Percentiles rank a stretch among this genome's conserved stretches.
These are phyloP conservation scores for Nematocida minor DNA, from an alignment of 371 early-diverging fungal species.

Conservation along the genomic window DNA sequence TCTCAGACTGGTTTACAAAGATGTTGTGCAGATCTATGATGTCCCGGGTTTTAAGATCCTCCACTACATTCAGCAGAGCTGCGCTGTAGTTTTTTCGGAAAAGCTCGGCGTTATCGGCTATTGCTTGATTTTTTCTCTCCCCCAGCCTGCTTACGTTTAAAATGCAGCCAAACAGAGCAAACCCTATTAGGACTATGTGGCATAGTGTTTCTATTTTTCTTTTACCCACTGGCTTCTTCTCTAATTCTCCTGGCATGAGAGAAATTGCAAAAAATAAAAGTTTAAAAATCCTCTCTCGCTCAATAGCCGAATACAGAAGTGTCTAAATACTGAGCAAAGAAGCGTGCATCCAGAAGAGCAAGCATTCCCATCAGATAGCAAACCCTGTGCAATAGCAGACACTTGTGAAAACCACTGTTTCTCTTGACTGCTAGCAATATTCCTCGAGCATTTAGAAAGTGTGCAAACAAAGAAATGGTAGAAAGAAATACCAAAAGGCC, in stretches of 20 bases:
- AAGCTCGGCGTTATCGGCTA: not conserved
- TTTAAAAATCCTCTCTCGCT: too few relatives aligned
- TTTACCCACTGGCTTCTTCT: not conserved
- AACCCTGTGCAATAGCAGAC: too few relatives aligned
- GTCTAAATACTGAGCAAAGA: too few relatives aligned
- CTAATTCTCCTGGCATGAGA: not conserved
- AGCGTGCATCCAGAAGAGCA: too few relatives aligned
- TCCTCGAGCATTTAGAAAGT: too few relatives aligned
- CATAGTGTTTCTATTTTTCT: not conserved
- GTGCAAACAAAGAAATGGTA: too few relatives aligned
- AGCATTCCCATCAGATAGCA: too few relatives aligned
- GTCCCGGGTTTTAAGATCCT: not conserved
- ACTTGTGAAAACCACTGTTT: too few relatives aligned
- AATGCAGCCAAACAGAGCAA: not conserved
- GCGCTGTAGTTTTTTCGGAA: not conserved
- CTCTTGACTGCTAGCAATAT: too few relatives aligned
- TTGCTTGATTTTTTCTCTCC: not conserved
- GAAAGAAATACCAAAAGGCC: too few relatives aligned
- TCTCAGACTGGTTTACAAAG: not conserved
- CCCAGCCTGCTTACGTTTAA: not conserved
- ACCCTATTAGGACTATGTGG: slow-evolving; percentile 8
- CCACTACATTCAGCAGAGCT: not conserved
- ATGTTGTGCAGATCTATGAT: not conserved
- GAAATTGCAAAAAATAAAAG: slow-evolving; percentile 8
- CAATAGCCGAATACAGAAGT: too few relatives aligned